Base-by-base conservation (phyloP, 164 flowering plant species). In the Vitis rotundifolia region DNA sequence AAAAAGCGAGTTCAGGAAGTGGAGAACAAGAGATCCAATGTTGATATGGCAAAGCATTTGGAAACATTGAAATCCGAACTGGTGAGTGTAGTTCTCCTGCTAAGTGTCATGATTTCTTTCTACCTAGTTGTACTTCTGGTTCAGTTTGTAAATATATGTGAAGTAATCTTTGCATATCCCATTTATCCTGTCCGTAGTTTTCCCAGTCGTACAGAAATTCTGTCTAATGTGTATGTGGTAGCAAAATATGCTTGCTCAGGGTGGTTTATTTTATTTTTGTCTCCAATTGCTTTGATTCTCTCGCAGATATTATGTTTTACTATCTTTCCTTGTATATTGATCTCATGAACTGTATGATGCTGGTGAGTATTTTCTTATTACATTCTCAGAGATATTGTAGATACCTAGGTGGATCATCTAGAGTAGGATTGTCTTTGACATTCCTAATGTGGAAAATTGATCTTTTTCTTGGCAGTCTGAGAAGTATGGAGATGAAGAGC, bases 1-100 rank as follows among this genome's bases (percentile, higher is more conserved):
- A 90, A 86, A 75, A 84, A 84, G 69, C 83, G 93, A 77, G 87
- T 84, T 63, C 83, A 90, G 76, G 99, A 92, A 83, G 82, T 91
- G 72, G 91, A 91, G 75, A 85, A 70, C 52, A 76, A 82, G 78
- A 89, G 94, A 77, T 83, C 95, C 28, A 90, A 94, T 75, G 75
- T 94, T 66, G 87, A 90, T 68, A 77, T 94, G 83, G 79, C 78
- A 49, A 90, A 85, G 67, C 85, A 85, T 48, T 84, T 94, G 83
- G 92, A 80, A 51, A 16, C 86, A n/a, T 47, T 94, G 67, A 92
- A 86, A 78, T 76, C 83, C 61, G 97, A 92, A 82, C 52, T 94
- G 86, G 99, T 94, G 71, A 76, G 92, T 78, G 13, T 15, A 3
- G 15, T 65, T n/a, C 57, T 9, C 13, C 51, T 48, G 28, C 6